phyloP scores from a whole-genome alignment of 805 yeast species.

The Kazachstania psychrophila region DNA sequence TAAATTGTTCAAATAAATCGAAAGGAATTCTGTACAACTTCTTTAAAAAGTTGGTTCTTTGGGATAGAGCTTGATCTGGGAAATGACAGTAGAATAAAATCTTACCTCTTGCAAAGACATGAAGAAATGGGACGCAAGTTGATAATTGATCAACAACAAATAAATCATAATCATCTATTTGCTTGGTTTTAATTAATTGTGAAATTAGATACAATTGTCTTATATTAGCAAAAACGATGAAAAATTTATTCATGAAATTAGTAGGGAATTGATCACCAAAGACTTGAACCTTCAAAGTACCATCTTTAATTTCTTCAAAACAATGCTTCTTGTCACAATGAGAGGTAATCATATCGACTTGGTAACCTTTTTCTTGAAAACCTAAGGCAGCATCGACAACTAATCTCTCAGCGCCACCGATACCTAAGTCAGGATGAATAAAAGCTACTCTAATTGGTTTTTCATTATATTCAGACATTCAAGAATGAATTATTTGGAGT shows the following conservation, averaged over 20 bases:
- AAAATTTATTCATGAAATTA: conserved; percentile 51
- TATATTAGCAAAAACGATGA: conserved; percentile 71
- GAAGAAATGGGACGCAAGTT: conserved; percentile 65
- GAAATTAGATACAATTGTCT: conserved; percentile 66
- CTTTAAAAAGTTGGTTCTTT: conserved; percentile 46
- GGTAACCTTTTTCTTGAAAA: conserved; percentile 55
- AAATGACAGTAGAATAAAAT: conserved; percentile 90
- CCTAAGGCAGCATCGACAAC: conserved; percentile 94
- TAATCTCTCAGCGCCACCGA: conserved; percentile 96
- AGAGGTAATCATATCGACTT: conserved; percentile 68
- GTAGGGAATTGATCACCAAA: conserved; percentile 83
- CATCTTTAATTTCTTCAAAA: conserved; percentile 75
- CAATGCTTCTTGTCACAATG: conserved; percentile 84
- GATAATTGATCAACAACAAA: conserved; percentile 84
- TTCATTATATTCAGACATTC: too few species aligned
- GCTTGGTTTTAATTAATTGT: conserved; percentile 39
- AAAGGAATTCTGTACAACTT: conserved; percentile 70
- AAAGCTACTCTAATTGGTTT: conserved; percentile 58
- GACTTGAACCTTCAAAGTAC: conserved; percentile 52
- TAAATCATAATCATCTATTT: conserved; percentile 48
- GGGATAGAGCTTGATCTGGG: conserved; percentile 78
- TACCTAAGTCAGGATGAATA: conserved; percentile 92
- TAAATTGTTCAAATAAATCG: conserved; percentile 72
- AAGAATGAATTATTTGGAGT: too few species aligned
- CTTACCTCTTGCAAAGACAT: conserved; percentile 33